phyloP scores from a whole-genome alignment of 257 asterid species.

The Solanum bukasovii region DNA sequence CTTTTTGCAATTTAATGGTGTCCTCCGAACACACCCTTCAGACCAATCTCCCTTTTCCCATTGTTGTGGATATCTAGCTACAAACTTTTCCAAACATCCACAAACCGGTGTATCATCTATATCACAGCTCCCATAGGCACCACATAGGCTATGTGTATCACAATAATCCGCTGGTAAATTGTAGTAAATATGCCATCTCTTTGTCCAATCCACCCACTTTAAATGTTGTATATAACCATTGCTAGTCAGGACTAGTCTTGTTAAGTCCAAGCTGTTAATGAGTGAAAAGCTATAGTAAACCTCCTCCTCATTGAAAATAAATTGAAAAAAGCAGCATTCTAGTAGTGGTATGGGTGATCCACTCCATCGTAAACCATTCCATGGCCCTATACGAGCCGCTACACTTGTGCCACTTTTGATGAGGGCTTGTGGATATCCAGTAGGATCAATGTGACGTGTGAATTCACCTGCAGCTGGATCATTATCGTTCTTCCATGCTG shows the following conservation, averaged over 20 bases:
- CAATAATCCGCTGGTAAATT: neutral
- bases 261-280: neutral
- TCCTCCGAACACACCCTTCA: too few relatives aligned
- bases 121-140: neutral
- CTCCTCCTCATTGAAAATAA: neutral
- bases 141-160: neutral
- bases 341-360: neutral
- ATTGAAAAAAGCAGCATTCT: neutral
- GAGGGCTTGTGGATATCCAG: too few relatives aligned
- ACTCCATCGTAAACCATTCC: neutral
- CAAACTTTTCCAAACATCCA: conserved; percentile 11
- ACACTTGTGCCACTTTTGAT: neutral
- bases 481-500: too few relatives aligned
- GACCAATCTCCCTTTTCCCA: conserved; percentile 14
- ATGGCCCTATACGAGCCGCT: neutral
- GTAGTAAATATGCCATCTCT: neutral
- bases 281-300: neutral
- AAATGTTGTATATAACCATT: neutral
- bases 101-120: neutral
- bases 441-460: too few relatives aligned
- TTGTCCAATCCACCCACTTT: neutral
- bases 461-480: too few relatives aligned
- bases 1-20: too few relatives aligned
- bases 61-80: conserved; percentile 5
- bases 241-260: neutral